Conservation (phyloP, 164 flowering plant genomes). For the Vitis rupestris region DNA sequence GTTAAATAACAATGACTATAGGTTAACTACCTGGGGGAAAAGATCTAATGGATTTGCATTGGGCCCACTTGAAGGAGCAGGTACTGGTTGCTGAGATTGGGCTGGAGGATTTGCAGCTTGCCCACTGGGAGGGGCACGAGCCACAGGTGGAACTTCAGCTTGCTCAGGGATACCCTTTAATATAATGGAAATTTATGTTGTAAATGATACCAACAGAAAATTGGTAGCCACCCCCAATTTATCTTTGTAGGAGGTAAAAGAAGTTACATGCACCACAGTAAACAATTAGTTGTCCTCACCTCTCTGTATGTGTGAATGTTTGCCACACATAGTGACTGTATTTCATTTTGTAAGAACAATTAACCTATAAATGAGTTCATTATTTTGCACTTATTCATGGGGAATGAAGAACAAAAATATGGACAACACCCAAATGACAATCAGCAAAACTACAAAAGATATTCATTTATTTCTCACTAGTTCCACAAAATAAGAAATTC, state of each 20-base stretch:
- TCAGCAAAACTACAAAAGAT: too few relatives aligned
- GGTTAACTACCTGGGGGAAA: conserved; percentile 75
- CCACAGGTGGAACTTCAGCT: conserved; percentile 69
- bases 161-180: conserved; percentile 88
- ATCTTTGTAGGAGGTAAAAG: not conserved
- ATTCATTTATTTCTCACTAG: too few relatives aligned
- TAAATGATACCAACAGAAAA: not conserved
- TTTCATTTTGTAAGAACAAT: too few relatives aligned
- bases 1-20: not conserved
- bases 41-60: conserved; percentile 92
- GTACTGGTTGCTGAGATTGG: conserved; percentile 53
- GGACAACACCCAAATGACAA: too few relatives aligned
- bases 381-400: too few relatives aligned
- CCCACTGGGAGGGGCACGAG: conserved; percentile 43
- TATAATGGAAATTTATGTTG: not conserved
- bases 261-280: not conserved
- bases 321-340: too few relatives aligned
- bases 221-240: not conserved
- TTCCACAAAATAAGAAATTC: too few relatives aligned
- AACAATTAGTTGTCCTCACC: too few relatives aligned
- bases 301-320: too few relatives aligned
- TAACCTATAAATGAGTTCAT: too few relatives aligned
- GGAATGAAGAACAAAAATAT: too few relatives aligned
- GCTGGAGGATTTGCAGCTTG: conserved; percentile 46
- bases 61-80: conserved; percentile 73